Evolutionary conservation across 2,329 filamentous ascomycete genomes (phyloP), one percentile per base, ranked within the genome.

Genomic region (Apiospora koreana): DNA sequence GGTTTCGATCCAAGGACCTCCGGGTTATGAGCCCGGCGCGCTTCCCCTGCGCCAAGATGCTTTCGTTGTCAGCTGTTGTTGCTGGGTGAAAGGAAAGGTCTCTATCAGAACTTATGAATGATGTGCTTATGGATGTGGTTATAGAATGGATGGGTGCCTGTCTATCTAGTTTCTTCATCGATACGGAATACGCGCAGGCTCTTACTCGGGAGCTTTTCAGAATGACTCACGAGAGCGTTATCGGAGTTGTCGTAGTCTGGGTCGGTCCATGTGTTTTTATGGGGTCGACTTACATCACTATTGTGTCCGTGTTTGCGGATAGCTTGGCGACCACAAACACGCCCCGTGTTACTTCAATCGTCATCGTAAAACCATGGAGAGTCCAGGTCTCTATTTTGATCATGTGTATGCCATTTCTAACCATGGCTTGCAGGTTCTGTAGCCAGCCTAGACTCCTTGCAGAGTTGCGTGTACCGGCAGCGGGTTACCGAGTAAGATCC

Each of bases 21-120:
- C 75, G 75, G 75, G 75, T 77, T 77, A 77, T 77, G 76, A 77
- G 76, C 76, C 75, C 76, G 76, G 75, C 76, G 74, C 76, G 75
- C 76, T 77, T 75, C 76, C 75, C 42, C 75, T 76, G 75, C 74
- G 75, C 73, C 73, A 77, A 72, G 48, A 65, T 69, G 67, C 67
- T 76, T 65, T 48, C 1, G 5, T 25, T 25, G 38, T 41, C 23
- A 16, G 50, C 14, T n/a, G n/a, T n/a, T n/a, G n/a, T n/a, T n/a
- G n/a, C n/a, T n/a, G n/a, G n/a, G n/a, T n/a, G n/a, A n/a, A 4
- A 62, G 54, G 14, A n/a, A 25, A 7, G 8, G 41, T 10, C 41
- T 42, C n/a, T 42, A 42, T 42, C 2, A 42, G 10, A 4, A 9
- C 12, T 2, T 42, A 43, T 43, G 14, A 43, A 2, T 12, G 2